Evolutionary conservation across 208 protist genomes (phyloP).

Genomic region (Blastocrithidia nonstop): DNA sequence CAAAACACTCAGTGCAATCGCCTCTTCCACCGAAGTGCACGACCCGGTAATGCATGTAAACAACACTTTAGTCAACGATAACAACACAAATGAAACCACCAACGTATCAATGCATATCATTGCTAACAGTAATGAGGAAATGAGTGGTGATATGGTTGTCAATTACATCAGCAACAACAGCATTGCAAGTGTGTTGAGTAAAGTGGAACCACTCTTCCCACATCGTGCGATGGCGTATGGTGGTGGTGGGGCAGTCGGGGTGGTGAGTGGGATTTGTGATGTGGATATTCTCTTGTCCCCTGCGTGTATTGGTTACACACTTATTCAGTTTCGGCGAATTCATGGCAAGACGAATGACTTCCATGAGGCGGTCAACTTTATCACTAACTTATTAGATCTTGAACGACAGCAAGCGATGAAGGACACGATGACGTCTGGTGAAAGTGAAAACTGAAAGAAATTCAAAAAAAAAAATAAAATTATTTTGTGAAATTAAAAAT

Average conservation of each 20-base stretch:
- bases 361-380: conserved; percentile 69
- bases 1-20: no score
- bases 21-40: no score
- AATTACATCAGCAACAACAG: conserved; percentile 4
- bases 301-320: conserved; percentile 55
- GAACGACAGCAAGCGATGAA: conserved; percentile 72
- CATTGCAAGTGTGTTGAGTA: background rate
- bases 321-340: conserved; percentile 67
- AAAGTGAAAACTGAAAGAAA: conserved; percentile 72
- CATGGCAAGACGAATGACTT: conserved; percentile 72
- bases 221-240: conserved; percentile 40
- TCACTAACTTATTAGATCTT: conserved; percentile 48
- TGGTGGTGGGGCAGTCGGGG: conserved; percentile 17
- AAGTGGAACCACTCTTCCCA: conserved; percentile 7
- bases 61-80: no score
- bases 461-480: conserved; percentile 1
- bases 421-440: conserved; percentile 64
- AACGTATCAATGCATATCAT: no score
- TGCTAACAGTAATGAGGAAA: conserved; percentile 6
- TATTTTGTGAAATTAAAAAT: background rate
- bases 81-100: no score
- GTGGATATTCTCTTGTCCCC: conserved; percentile 65
- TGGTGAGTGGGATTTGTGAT: conserved; percentile 51
- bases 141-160: conserved; percentile 5
- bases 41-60: no score